Conservation (phyloP, 495 filamentous ascomycete species). For the Letharia lupina region DNA sequence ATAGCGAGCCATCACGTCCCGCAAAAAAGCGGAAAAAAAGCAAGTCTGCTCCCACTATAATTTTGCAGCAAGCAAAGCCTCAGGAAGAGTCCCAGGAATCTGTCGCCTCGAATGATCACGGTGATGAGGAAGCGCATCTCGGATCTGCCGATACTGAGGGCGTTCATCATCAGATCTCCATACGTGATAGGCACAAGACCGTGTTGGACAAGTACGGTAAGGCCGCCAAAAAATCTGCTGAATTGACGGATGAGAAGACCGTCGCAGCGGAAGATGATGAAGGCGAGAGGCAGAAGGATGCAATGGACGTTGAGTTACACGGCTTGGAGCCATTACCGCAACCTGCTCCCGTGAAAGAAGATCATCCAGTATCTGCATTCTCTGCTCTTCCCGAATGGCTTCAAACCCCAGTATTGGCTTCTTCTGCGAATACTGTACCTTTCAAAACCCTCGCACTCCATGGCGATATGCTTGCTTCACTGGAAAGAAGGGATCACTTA, state of each 20-base stretch:
- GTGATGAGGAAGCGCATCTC: background rate
- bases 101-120: background rate
- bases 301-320: slow-evolving; percentile 34
- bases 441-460: slow-evolving; percentile 56
- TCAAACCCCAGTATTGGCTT: slow-evolving; percentile 57
- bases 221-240: slow-evolving; percentile 27
- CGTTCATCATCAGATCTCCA: slow-evolving; percentile 28
- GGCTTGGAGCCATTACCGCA: slow-evolving; percentile 72
- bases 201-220: slow-evolving; percentile 42
- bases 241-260: background rate
- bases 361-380: slow-evolving; percentile 39
- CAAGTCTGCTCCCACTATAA: background rate
- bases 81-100: background rate
- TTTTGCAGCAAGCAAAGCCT: background rate
- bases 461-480: slow-evolving; percentile 46
- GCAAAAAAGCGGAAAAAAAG: slow-evolving; percentile 21
- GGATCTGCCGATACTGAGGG: slow-evolving; percentile 19
- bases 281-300: background rate
- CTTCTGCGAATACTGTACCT: slow-evolving; percentile 45
- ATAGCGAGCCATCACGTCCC: slow-evolving; percentile 5
- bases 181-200: slow-evolving; percentile 23
- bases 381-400: slow-evolving; percentile 59
- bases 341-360: slow-evolving; percentile 51
- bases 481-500: slow-evolving; percentile 57
- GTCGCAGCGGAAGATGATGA: background rate